Base-by-base conservation (phyloP, 768 basidiomycete genomes). In the Russula dissimulans region DNA sequence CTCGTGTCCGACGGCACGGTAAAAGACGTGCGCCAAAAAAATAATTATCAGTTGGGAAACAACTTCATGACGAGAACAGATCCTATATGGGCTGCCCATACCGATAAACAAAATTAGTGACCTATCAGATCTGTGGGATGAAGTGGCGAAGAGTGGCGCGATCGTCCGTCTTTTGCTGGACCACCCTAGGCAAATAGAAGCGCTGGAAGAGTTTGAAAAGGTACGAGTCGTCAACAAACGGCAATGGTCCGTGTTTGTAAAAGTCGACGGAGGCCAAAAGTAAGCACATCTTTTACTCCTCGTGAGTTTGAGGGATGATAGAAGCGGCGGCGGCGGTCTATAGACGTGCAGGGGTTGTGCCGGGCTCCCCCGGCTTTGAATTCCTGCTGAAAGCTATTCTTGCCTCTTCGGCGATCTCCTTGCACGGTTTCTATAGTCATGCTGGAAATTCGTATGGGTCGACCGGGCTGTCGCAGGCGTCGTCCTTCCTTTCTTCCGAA, bases 371-470 rank as follows among this genome's bases (percentile, higher is more conserved):
- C 11, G 73, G 72, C 9, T 86, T 93, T 67, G 75, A 77, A 47
- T 71, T 72, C 9, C 77, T 92, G 55, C 70, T 92, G 48, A 72
- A 73, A 54, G 68, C 71, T 4, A 74, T 86, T 12, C 72, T 87
- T 39, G 71, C 70, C 4, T 86, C 88, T 0, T 70, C 79, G 7
- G 77, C 71, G 6, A 74, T 89, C 32, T 79, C 78, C 3, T 75
- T 93, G n/a, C 82, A 84, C 69, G 90, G 91, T 6, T 93, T 93
- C 71, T 94, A 93, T 64, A 83, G 81, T 56, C 91, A 92, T 71
- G 84, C 85, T 0, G 85, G 87, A 47, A 78, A 88, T 66, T 78
- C 89, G 1, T 94, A 93, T 66, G 84, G 79, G 1, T 91, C 92
- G 3, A 86, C 80, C 5, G 85, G 86, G 8, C 72, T 82, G 9